Percentiles rank a stretch among this genome's conserved stretches.
These are phyloP conservation scores for Cucumis cinereus DNA, from an alignment of 306 rosid species.

Conservation along the genomic window DNA sequence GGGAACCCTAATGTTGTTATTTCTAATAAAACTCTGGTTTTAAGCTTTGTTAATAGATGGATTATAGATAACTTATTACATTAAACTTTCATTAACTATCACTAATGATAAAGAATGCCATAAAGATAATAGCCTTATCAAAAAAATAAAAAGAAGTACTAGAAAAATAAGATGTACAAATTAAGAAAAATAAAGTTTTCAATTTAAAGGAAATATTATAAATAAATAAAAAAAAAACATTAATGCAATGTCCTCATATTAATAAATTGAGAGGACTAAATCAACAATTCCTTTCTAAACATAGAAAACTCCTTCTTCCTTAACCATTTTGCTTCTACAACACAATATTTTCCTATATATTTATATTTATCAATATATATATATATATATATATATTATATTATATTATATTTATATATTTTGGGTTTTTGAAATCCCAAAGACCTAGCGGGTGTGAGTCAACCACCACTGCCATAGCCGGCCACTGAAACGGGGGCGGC, in stretches of 20 bases:
- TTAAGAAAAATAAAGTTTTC: neutral
- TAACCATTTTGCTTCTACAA: neutral
- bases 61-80: neutral
- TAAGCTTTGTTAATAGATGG: neutral
- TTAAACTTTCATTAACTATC: neutral
- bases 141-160: neutral
- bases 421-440: neutral
- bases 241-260: neutral
- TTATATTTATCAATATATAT: too few relatives aligned
- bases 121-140: neutral
- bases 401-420: neutral
- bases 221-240: too few relatives aligned
- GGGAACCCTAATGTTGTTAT: too few relatives aligned
- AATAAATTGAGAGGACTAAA: neutral
- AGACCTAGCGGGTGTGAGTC: conserved; percentile 14
- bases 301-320: neutral
- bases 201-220: neutral
- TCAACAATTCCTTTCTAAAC: neutral
- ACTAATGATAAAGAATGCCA: neutral
- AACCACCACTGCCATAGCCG: conserved; percentile 15
- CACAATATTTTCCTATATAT: conserved; percentile 2
- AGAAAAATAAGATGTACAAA: neutral
- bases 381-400: neutral
- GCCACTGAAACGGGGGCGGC: neutral
- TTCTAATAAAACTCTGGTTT: too few relatives aligned